A percentile compares a stretch with the other conserved stretches of the same genome.
Evolutionary conservation across 2,329 filamentous ascomycete species (phyloP).

Genomic region (Apiospora aurea): DNA sequence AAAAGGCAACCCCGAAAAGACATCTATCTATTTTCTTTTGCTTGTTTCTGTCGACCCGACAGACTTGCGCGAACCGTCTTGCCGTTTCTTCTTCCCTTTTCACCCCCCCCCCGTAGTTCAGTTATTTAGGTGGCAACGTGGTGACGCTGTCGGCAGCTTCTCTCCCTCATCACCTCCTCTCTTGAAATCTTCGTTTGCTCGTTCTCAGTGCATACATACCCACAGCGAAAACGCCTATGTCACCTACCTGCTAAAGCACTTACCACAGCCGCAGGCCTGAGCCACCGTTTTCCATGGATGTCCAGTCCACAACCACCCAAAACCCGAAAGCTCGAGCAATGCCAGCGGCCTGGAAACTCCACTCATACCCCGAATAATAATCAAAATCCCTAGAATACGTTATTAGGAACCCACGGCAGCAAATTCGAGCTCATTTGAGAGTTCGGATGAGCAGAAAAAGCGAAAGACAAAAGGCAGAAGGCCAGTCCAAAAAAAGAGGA

Average conservation of each 20-base stretch:
- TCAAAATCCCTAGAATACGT: background rate
- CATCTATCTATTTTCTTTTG: background rate
- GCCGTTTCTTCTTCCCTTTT: background rate
- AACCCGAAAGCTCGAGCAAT: constrained; percentile 21
- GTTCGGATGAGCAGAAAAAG: constrained; percentile 19
- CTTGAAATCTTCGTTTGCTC: constrained; percentile 6
- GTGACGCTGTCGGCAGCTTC: background rate
- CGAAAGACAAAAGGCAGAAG: background rate
- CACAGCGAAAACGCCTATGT: constrained; percentile 3
- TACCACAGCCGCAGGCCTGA: constrained; percentile 12
- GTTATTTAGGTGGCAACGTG: background rate
- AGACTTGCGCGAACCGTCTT: background rate
- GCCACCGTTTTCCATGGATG: constrained; percentile 22
- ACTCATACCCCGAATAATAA: constrained; percentile 16
- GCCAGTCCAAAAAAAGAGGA: background rate
- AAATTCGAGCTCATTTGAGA: constrained; percentile 12
- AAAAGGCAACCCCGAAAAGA: background rate
- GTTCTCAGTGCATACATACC: background rate
- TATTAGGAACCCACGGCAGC: constrained; percentile 15
- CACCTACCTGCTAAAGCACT: constrained; percentile 9
- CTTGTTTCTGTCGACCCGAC: background rate
- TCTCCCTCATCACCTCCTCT: background rate
- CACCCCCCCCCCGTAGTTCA: background rate
- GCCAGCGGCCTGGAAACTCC: background rate
- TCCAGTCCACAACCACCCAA: background rate